These are phyloP conservation scores for Rutstroemia sp. DNA, from an alignment of 2,329 filamentous ascomycete genomes.

Conservation along the genomic window DNA sequence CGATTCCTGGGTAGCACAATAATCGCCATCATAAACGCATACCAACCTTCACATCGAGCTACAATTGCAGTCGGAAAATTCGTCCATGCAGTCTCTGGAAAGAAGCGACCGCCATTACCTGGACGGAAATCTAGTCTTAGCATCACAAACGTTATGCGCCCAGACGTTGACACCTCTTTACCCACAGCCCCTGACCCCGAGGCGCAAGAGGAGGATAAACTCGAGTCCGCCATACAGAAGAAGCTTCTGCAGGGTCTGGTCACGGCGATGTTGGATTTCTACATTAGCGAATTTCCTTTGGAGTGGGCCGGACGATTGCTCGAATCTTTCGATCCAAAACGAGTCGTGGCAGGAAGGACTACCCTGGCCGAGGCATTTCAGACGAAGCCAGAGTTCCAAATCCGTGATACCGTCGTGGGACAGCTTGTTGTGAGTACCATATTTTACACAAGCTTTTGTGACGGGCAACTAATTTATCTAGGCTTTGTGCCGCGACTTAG, in stretches of 20 bases:
- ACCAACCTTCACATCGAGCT: slow-evolving; percentile 55
- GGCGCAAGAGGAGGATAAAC: slow-evolving; percentile 44
- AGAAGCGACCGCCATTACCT: slow-evolving; percentile 56
- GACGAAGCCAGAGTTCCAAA: slow-evolving; percentile 52
- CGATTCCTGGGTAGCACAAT: slow-evolving; percentile 73
- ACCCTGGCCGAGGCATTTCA: slow-evolving; percentile 59
- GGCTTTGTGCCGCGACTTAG: slow-evolving; percentile 49
- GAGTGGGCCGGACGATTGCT: slow-evolving; percentile 58
- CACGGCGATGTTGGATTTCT: slow-evolving; percentile 70
- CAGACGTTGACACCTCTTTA: slow-evolving; percentile 34
- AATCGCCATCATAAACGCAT: slow-evolving; percentile 61
- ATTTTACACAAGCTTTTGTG: neutral
- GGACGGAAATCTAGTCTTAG: slow-evolving; percentile 50
- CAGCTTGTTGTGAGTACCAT: slow-evolving; percentile 54
- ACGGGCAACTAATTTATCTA: slow-evolving; percentile 18
- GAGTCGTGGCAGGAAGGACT: slow-evolving; percentile 51
- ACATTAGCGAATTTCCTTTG: slow-evolving; percentile 53
- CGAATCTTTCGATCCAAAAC: slow-evolving; percentile 60
- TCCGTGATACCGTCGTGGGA: slow-evolving; percentile 59
- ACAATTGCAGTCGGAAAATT: slow-evolving; percentile 66
- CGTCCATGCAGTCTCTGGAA: slow-evolving; percentile 59
- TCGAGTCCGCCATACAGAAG: slow-evolving; percentile 54
- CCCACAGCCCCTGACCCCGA: slow-evolving; percentile 55
- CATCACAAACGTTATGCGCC: slow-evolving; percentile 45
- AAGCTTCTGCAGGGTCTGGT: slow-evolving; percentile 68